A percentile compares a stretch with the other conserved stretches of the same genome.
Evolutionary conservation across 1,139 yeast genomes (phyloP).

Genomic region (Yamadazyma diospyri): DNA sequence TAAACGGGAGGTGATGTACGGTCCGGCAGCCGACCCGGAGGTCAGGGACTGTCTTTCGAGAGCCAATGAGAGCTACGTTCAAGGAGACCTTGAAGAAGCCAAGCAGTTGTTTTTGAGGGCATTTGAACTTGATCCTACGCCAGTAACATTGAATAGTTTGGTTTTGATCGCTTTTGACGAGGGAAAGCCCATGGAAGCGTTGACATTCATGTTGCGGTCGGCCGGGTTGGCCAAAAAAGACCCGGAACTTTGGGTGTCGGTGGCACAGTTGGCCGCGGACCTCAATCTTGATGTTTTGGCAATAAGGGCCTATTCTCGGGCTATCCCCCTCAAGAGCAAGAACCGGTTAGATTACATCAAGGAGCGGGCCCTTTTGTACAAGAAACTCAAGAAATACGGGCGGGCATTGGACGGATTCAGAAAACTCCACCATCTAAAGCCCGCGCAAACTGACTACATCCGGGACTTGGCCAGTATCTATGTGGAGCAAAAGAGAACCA

Average conservation of each 20-base stretch:
- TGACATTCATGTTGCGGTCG: conserved; percentile 63
- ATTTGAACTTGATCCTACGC: conserved; percentile 69
- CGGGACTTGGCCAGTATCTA: conserved; percentile 76
- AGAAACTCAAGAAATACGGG: conserved; percentile 59
- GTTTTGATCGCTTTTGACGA: conserved; percentile 74
- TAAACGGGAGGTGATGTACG: conserved; percentile 26
- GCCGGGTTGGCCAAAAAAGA: conserved; percentile 65
- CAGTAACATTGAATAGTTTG: no score
- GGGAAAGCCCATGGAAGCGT: conserved; percentile 67
- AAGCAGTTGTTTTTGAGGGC: conserved; percentile 67
- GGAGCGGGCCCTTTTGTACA: conserved; percentile 63
- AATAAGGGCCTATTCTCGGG: conserved; percentile 73
- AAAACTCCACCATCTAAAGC: conserved; percentile 56
- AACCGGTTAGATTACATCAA: conserved; percentile 53
- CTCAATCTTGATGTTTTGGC: conserved; percentile 80
- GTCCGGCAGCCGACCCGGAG: conserved; percentile 63
- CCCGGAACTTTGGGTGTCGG: conserved; percentile 77
- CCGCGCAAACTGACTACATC: conserved; percentile 58
- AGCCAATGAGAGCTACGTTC: conserved; percentile 79
- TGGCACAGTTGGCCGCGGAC: conserved; percentile 72
- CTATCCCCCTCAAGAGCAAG: conserved; percentile 54
- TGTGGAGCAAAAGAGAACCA: conserved; percentile 68
- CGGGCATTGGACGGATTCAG: conserved; percentile 77
- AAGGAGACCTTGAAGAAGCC: conserved; percentile 63
- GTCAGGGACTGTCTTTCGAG: conserved; percentile 59